Base-by-base conservation (phyloP, 352 stramenopile genomes). In the Pseudoperonospora humuli region DNA sequence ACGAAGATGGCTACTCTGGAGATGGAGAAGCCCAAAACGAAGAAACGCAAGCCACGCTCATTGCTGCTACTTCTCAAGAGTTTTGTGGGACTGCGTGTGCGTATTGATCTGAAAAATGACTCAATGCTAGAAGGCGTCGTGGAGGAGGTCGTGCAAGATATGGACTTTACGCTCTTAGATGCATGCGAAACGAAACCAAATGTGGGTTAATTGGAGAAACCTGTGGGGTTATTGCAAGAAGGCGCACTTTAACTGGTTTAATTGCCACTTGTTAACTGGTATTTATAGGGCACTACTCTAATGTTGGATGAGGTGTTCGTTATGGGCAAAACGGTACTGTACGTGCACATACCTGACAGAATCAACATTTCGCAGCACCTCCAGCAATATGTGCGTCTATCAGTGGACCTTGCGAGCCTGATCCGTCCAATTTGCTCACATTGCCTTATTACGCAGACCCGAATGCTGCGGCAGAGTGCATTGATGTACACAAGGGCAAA, bases 81-180 rank as follows among this genome's bases (percentile, higher is more conserved):
- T 50, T 75, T 93, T 40, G 67, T 84, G 42, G 75, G 79, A 9
- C 54, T 92, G 53, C 76, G 78, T 32, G 75, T 92, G 36, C 75
- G 70, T 23, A 81, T 91, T 28, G 75, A 93, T 21, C 58, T 91
- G 11, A 93, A 93, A 53, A 91, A 89, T 34, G 82, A 93, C 48
- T 78, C 58, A 13, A 45, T 78, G n/a, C 33, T 93, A 25, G 75
- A 88, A 37, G 81, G 82, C 11, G 49, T 86, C 7, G 78, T 93
- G 27, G 64, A 90, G 44, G 82, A 93, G 48, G 82, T 93, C 13
- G 61, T 89, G 24, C 57, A 83, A 44, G 79, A 89, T 51, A 93
- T 93, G 82, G 82, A 93, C 60, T 84, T 91, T 43, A 88, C 75
- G 21, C 54, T 91, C 35, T 49, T 88, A 17, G 70, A 91, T 47